Base-by-base conservation (phyloP, 495 filamentous ascomycete species). In the Neurospora sp. region DNA sequence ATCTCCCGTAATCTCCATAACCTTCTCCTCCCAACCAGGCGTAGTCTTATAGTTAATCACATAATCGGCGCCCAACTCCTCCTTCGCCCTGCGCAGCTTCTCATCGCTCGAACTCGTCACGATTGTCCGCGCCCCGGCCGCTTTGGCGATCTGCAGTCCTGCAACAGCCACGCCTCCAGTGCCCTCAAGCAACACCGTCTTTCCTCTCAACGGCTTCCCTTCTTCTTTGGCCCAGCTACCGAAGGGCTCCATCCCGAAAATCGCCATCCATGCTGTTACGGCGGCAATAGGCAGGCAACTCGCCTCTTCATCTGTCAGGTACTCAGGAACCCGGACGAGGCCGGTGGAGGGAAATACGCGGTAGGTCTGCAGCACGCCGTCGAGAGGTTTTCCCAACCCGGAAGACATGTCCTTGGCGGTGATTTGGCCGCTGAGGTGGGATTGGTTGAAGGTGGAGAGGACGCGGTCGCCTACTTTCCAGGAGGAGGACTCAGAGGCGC, bases 221-320 rank as follows among this genome's bases (percentile, higher is more conserved):
- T 77, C 72, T 13, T 71, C 54, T 28, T 78, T 70, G 13, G 13
- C 15, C 54, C 28, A 66, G 24, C 28, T 34, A 0, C 83, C 84
- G n/a, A 86, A 73, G 3, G 86, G 84, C 11, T 83, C 74, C 78
- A 83, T 80, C 10, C 80, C 79, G 72, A 83, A 82, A 39, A 86
- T 74, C 1, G 81, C 76, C 82, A 84, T 85, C 83, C 84, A 87
- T 6, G 83, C 84, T 71, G 85, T 86, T 45, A 86, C 73, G 1
- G 77, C 78, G 2, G 84, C 84, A 73, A 85, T 80, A 4, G 83
- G 82, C n/a, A 85, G 70, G 39, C 83, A 84, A 37, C 76, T 75
- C 4, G 82, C 84, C 71, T 86, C 84, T 43, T 81, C 82, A 70
- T 82, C 76, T 11, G 71, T 79, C 48, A 87, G 43, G 73, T 86